Conservation (phyloP, 2,329 filamentous ascomycete species). For the Pseudocercospora crystallina region DNA sequence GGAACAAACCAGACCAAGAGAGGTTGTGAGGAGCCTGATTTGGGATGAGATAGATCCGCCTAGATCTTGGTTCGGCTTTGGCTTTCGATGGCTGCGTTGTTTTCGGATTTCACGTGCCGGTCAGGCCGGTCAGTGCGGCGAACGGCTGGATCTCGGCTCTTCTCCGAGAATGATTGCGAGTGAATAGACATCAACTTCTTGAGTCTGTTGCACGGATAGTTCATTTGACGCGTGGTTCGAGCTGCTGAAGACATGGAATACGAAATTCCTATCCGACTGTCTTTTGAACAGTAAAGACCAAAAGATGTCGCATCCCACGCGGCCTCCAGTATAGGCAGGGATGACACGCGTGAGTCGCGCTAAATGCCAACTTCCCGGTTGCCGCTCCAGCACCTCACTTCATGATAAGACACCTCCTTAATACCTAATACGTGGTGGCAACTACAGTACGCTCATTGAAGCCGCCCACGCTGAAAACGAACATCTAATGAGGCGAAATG, state of each 20-base stretch:
- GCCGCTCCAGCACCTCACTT: not conserved
- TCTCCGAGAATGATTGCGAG: no score
- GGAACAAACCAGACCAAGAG: not conserved
- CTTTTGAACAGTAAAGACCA: not conserved
- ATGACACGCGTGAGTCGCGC: not conserved
- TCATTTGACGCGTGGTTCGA: no score
- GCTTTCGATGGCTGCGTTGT: not conserved
- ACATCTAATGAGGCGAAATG: not conserved
- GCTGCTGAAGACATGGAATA: no score
- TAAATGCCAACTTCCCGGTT: not conserved
- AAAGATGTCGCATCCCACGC: no score
- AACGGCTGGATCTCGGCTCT: no score
- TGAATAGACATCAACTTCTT: no score
- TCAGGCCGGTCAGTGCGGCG: no score
- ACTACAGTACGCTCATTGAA: not conserved
- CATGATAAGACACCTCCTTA: not conserved
- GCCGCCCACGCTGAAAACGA: not conserved
- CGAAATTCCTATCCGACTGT: not conserved
- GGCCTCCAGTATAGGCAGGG: not conserved
- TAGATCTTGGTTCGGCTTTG: not conserved
- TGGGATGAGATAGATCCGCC: not conserved
- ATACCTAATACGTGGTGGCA: not conserved
- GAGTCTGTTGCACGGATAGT: no score
- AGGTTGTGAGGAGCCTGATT: not conserved
- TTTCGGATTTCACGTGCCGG: not conserved